These are phyloP conservation scores for Globisporangium echinulatum DNA, from an alignment of 352 stramenopile species.

Conservation along the genomic window DNA sequence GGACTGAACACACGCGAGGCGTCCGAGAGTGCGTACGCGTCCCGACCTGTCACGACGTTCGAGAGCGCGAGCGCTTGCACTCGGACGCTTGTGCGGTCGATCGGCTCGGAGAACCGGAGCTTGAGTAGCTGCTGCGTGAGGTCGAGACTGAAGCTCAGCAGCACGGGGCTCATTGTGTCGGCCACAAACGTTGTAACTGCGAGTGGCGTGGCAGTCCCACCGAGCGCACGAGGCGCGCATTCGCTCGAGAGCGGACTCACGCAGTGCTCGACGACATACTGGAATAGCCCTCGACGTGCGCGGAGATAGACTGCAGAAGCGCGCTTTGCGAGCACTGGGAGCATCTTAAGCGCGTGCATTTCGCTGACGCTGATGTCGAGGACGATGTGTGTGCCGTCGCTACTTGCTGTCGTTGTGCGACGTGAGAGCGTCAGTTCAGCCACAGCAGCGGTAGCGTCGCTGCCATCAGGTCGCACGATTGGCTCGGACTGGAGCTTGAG, in stretches of 20 bases:
- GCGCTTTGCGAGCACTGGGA: constrained; percentile 22
- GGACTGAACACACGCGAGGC: constrained; percentile 38
- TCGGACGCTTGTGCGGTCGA: constrained; percentile 29
- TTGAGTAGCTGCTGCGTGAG: constrained; percentile 44
- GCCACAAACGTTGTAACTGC: constrained; percentile 30
- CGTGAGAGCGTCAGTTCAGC: background rate
- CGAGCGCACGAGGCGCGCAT: constrained; percentile 23
- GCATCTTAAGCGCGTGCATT: constrained; percentile 42
- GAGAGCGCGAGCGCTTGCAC: constrained; percentile 38
- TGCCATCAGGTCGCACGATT: constrained; percentile 1
- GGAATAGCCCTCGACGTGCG: constrained; percentile 24
- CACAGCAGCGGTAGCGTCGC: too few relatives aligned
- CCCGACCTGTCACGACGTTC: constrained; percentile 22
- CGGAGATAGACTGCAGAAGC: constrained; percentile 26
- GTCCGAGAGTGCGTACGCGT: constrained; percentile 36
- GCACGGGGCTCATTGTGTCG: constrained; percentile 33
- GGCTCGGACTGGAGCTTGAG: constrained; percentile 35
- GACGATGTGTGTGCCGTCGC: constrained; percentile 31
- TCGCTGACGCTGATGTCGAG: constrained; percentile 32
- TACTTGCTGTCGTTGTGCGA: constrained; percentile 26
- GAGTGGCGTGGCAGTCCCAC: constrained; percentile 16
- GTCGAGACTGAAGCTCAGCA: constrained; percentile 61
- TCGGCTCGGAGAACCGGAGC: constrained; percentile 61
- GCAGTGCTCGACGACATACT: constrained; percentile 44
- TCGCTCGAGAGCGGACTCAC: constrained; percentile 18